Evolutionary conservation across 1,139 yeast genomes (phyloP), one percentile per base, ranked within the genome.

Genomic region (Suhomyces maxii): DNA sequence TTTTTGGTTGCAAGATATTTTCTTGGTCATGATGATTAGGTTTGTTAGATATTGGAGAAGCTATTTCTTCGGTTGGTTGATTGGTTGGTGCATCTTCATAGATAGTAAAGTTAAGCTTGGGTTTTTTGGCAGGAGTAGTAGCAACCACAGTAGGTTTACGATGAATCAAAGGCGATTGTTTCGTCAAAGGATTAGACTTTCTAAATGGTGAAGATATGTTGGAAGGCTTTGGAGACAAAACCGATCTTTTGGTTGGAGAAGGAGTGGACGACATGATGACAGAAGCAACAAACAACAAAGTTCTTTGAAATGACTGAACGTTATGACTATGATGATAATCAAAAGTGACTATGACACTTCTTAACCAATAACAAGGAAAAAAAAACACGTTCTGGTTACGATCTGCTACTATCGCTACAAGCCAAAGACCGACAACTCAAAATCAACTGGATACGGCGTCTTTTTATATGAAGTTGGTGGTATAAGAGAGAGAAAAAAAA

Each of bases 1-100:
- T 56, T 52, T 65, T 67, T 18, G 79, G 79, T 58, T 72, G 79
- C 51, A 75, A 63, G 40, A 73, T 68, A 52, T 75, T 75, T 53
- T 75, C 80, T 57, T 75, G 78, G 56, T 75, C 77, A 47, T 61
- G 61, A 49, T 67, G 68, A 48, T 62, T 62, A 32, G 51, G 56
- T 48, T 58, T 63, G 50, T 67, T 68, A 46, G 59, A 54, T 32
- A 51, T 42, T 37, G 56, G 49, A 12, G 45, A 41, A 23, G 37
- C 42, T 34, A 46, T 36, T 26, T 33, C 45, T 12, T 34, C 35
- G 5, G 42, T 33, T 1, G 39, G 26, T 9, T 34, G 26, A 3
- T 41, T 39, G 3, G 42, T 36, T 1, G 50, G 45, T 14, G 50
- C 51, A 51, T 75, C 80, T 53, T 73, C 76, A 58, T 59, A 75